Conservation (phyloP, 1,284 basidiomycete species). For the Puccinia horiana region DNA sequence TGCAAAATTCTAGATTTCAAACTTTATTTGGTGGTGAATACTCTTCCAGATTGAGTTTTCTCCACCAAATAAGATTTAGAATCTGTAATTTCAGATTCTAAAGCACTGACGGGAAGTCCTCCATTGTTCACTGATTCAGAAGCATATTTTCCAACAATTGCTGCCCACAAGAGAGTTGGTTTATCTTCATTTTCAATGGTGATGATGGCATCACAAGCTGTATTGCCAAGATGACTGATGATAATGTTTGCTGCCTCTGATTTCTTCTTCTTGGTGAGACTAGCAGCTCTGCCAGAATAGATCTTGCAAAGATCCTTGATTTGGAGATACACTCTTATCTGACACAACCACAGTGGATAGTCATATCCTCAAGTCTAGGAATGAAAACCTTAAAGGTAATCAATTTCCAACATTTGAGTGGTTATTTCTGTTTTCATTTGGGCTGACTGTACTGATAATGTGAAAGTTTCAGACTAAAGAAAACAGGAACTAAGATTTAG, state of each 20-base stretch:
- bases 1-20: too few species aligned
- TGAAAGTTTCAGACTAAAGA: background rate
- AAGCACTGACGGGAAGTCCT: too few species aligned
- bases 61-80: too few species aligned
- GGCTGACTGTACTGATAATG: background rate
- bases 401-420: background rate
- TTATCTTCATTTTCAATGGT: conserved; percentile 4
- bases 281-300: background rate
- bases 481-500: too few species aligned
- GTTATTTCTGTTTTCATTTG: background rate
- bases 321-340: background rate
- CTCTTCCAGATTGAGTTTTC: too few species aligned
- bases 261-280: background rate
- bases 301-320: background rate
- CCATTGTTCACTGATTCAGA: background rate
- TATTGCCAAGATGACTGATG: background rate
- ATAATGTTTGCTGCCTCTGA: background rate
- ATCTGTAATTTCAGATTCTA: too few species aligned
- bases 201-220: background rate
- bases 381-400: too few species aligned
- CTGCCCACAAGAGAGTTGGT: background rate
- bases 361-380: too few species aligned
- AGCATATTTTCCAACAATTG: background rate
- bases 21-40: too few species aligned
- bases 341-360: background rate